phyloP scores from a whole-genome alignment of 1,139 yeast species.

The Lizanozyma gosingica region DNA sequence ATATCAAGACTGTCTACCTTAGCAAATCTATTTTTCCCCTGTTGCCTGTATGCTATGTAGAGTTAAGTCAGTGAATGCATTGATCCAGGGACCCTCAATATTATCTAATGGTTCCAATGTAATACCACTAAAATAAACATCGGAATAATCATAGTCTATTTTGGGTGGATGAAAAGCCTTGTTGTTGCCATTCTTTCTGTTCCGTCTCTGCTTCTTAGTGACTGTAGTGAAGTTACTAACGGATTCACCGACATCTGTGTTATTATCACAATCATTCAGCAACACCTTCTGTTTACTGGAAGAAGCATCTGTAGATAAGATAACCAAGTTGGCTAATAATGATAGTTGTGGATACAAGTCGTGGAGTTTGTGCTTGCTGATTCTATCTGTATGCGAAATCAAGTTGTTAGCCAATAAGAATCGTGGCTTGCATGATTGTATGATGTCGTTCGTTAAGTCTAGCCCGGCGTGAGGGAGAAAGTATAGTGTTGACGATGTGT shows the following conservation, averaged over 20 bases:
- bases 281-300: not conserved
- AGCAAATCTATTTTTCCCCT: too few species aligned
- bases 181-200: conserved; percentile 18
- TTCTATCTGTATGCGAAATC: conserved; percentile 43
- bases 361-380: conserved; percentile 30
- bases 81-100: conserved; percentile 36
- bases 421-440: conserved; percentile 23
- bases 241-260: not conserved
- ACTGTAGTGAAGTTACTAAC: conserved; percentile 19
- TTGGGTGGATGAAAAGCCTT: conserved; percentile 21
- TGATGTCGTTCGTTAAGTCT: conserved; percentile 39
- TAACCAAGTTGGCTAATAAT: conserved; percentile 2
- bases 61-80: conserved; percentile 47
- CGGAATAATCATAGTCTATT: conserved; percentile 26
- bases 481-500: conserved; percentile 17
- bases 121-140: conserved; percentile 23
- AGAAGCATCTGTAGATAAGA: not conserved
- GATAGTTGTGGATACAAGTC: conserved; percentile 35
- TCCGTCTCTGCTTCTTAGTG: conserved; percentile 18
- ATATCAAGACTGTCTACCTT: too few species aligned
- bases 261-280: conserved; percentile 3
- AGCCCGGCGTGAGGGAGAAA: conserved; percentile 75
- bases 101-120: conserved; percentile 11
- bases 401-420: conserved; percentile 42
- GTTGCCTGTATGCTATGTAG: conserved; percentile 24